A percentile compares a stretch with the other conserved stretches of the same genome.
Conservation (phyloP, 495 filamentous ascomycete species). For the Tuber microsphaerosporum region DNA sequence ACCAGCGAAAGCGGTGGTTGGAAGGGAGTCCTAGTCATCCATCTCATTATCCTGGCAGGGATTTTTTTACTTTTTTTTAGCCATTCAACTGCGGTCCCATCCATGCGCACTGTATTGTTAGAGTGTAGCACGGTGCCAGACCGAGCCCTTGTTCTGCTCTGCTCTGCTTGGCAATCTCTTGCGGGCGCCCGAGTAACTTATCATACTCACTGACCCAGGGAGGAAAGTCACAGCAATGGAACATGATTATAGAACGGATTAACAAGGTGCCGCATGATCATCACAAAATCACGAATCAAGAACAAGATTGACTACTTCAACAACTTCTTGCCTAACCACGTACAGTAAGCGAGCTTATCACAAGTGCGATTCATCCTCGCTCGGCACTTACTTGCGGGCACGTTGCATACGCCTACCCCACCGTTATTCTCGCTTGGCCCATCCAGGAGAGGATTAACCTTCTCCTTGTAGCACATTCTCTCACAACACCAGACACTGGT, state of each 20-base stretch:
- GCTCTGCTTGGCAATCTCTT: neutral
- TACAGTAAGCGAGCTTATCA: neutral
- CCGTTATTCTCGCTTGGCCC: neutral
- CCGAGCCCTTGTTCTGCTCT: neutral
- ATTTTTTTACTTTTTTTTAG: neutral
- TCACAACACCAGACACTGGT: neutral
- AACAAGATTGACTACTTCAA: neutral
- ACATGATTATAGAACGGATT: neutral
- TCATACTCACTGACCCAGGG: neutral
- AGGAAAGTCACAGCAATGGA: neutral
- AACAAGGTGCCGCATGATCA: neutral
- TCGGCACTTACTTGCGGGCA: neutral
- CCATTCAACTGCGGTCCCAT: neutral
- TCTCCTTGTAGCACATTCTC: neutral
- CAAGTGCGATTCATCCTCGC: neutral
- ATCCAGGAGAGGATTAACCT: neutral
- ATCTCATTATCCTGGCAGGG: neutral
- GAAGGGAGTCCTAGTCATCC: neutral
- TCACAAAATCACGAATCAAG: neutral
- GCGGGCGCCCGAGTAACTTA: neutral
- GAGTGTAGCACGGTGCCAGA: neutral
- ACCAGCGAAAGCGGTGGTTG: neutral
- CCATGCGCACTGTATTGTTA: neutral
- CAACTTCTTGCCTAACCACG: neutral
- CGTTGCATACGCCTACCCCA: neutral